Evolutionary conservation across 1,139 yeast species (phyloP), one percentile per base, ranked within the genome.

Genomic region (Geotrichum fermentans): DNA sequence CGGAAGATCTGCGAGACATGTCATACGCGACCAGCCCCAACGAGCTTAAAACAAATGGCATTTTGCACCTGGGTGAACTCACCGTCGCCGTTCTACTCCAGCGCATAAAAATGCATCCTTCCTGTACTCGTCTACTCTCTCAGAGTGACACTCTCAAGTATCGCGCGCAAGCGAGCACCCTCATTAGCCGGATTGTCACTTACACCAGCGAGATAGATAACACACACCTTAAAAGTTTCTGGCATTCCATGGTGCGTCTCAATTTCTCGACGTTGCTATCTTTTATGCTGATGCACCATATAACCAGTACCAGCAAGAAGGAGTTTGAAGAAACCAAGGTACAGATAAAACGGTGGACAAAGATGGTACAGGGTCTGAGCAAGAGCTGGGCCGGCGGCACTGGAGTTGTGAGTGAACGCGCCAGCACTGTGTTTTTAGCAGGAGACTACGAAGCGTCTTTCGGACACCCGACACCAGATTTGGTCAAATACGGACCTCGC

Each of bases 311-410:
- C 14, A 56, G 63, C 1, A 55, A 58, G 3, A 54, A 55, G 26
- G 70, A 67, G 51, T 60, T 57, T 46, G 56, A 55, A 16, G 63
- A 60, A 22, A 60, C 66, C 7, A 56, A 58, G 13, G 63, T 60
- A 30, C 55, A 55, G 17, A 54, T 66, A 38, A 58, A 66, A 11
- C 63, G 64, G 40, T 67, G 70, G 70, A 57, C 63, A 20, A 57
- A 57, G 54, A 60, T 61, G 3, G 38, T 61, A 29, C 55, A 62
- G 38, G 61, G 58, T 21, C 52, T 62, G 32, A 51, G 60, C 32
- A 61, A 61, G 47, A 62, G 64, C 10, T 62, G 66, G 71, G 68
- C 64, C 40, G 70, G 67, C 46, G 71, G 71, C 16, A 60, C 69
- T 10, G 69, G 69, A 11, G 53, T 66, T 17, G 70, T 70, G 0